phyloP scores from a whole-genome alignment of 2,329 filamentous ascomycete species.

The Fragosphaeria purpurea region DNA sequence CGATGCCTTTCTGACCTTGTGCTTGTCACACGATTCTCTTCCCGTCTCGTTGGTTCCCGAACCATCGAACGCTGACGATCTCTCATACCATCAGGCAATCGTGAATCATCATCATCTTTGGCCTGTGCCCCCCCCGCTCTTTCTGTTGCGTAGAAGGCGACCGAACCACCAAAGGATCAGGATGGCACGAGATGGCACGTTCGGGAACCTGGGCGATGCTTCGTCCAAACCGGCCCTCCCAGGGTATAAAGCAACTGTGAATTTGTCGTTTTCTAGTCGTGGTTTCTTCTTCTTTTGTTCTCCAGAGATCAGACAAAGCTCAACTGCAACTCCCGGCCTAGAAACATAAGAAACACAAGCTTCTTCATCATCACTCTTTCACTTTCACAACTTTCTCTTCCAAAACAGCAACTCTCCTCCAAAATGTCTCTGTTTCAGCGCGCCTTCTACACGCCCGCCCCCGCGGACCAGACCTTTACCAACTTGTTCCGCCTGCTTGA shows the following conservation, averaged over 20 bases:
- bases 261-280: not conserved
- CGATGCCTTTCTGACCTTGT: too few species aligned
- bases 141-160: constrained; percentile 2
- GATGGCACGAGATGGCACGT: not conserved
- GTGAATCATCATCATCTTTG: not conserved
- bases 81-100: too few species aligned
- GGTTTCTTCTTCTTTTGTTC: not conserved
- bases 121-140: not conserved
- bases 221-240: not conserved
- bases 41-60: constrained; percentile 1
- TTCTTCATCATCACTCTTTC: not conserved
- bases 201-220: constrained; percentile 4
- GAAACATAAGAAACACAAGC: too few species aligned
- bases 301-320: not conserved
- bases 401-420: constrained; percentile 14
- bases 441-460: constrained; percentile 22
- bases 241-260: constrained; percentile 6
- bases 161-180: not conserved
- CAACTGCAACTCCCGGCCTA: not conserved
- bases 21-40: too few species aligned
- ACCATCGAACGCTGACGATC: not conserved
- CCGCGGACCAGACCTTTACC: constrained; percentile 15
- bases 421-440: constrained; percentile 54
- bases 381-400: constrained; percentile 14
- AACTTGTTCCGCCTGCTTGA: constrained; percentile 53